Percentiles rank a stretch among this genome's conserved stretches.
These are phyloP conservation scores for Vitis hybrid DNA, from an alignment of 177 flowering plant genomes.

Conservation along the genomic window DNA sequence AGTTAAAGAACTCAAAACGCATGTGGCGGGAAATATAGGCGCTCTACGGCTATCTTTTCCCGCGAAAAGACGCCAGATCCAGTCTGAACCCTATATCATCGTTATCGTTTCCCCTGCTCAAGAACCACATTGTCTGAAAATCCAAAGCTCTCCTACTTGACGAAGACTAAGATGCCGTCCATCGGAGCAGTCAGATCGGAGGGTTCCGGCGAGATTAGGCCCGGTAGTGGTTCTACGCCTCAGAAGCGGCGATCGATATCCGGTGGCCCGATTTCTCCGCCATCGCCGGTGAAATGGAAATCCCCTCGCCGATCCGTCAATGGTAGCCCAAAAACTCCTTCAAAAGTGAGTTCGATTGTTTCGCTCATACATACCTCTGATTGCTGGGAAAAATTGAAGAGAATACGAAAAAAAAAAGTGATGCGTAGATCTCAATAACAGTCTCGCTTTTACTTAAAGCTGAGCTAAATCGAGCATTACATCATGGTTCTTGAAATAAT, in stretches of 20 bases:
- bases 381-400: neutral
- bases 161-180: no score
- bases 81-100: no score
- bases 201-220: slow-evolving; percentile 13
- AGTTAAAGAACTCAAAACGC: no score
- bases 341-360: slow-evolving; percentile 29
- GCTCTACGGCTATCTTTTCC: no score
- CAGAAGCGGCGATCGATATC: slow-evolving; percentile 55
- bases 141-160: no score
- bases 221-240: slow-evolving; percentile 30
- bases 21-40: no score
- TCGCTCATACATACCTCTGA: neutral
- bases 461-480: neutral
- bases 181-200: slow-evolving; percentile 17
- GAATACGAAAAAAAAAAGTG: neutral
- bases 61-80: no score
- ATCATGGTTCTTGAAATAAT: neutral
- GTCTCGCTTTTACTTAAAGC: neutral
- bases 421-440: neutral
- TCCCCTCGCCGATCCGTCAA: slow-evolving; percentile 62
- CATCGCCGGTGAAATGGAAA: slow-evolving; percentile 44
- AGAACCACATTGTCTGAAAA: no score
- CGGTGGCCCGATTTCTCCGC: slow-evolving; percentile 21
- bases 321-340: slow-evolving; percentile 37
- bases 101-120: no score